Percentiles rank a stretch among this genome's conserved stretches.
Evolutionary conservation across 2,329 filamentous ascomycete species (phyloP).

Genomic region (Chaetothyriales sp.): DNA sequence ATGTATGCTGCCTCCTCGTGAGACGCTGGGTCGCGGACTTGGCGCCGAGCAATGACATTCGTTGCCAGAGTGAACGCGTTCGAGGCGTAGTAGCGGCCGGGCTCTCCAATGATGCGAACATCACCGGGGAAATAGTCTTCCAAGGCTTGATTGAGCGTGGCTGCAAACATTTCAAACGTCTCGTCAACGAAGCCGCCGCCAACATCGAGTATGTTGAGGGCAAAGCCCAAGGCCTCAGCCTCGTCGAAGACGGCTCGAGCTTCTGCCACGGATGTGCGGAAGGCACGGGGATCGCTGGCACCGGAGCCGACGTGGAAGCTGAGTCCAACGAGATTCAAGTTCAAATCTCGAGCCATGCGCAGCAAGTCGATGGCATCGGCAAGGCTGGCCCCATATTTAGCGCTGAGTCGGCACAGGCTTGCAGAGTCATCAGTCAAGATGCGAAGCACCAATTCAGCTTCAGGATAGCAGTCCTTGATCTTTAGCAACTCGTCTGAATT

Average conservation of each 20-base stretch:
- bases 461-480: constrained; percentile 81
- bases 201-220: constrained; percentile 78
- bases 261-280: constrained; percentile 80
- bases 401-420: constrained; percentile 83
- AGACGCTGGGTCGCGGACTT: constrained; percentile 51
- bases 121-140: constrained; percentile 76
- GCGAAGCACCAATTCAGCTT: constrained; percentile 80
- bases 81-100: constrained; percentile 90
- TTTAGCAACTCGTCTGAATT: constrained; percentile 97
- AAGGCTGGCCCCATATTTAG: constrained; percentile 91
- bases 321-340: constrained; percentile 83
- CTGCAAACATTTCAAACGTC: constrained; percentile 82
- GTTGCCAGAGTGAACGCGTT: constrained; percentile 88
- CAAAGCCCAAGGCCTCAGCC: constrained; percentile 60
- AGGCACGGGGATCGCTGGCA: constrained; percentile 82
- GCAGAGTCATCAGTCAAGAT: constrained; percentile 94
- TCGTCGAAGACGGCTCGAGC: constrained; percentile 81
- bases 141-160: constrained; percentile 62
- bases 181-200: constrained; percentile 87
- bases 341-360: constrained; percentile 63
- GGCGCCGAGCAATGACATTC: constrained; percentile 90
- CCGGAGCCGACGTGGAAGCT: constrained; percentile 98
- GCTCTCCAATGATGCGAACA: constrained; percentile 85
- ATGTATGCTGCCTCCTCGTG: constrained; percentile 63
- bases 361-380: constrained; percentile 68